Percentiles rank a stretch among this genome's conserved stretches.
phyloP scores from a whole-genome alignment of 139 green algal genomes.

The Coelastrella sp. region DNA sequence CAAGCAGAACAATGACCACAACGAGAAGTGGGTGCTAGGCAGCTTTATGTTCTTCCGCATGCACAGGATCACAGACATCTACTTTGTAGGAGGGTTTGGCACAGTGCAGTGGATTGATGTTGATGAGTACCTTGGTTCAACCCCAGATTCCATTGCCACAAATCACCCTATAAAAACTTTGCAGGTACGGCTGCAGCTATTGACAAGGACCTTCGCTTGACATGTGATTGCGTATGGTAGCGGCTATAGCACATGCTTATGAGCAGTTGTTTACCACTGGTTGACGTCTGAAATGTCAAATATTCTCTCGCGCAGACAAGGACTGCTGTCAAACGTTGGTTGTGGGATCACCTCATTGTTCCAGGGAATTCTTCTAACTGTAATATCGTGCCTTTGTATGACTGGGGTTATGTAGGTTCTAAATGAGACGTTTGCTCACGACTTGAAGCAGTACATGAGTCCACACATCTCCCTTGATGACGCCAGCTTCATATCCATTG shows the following conservation, averaged over 20 bases:
- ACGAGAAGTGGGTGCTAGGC: conserved; percentile 78
- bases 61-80: conserved; percentile 97
- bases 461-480: conserved; percentile 60
- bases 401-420: no score
- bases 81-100: conserved; percentile 98
- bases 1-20: conserved; percentile 81
- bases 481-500: conserved; percentile 93
- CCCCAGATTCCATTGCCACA: conserved; percentile 83
- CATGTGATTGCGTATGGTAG: no score
- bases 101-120: conserved; percentile 92
- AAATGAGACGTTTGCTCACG: conserved; percentile 71
- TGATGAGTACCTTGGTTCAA: conserved; percentile 81
- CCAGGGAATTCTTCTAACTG: no score
- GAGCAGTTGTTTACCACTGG: no score
- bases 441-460: conserved; percentile 69
- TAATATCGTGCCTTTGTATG: no score
- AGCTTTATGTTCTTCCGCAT: conserved; percentile 93
- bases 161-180: conserved; percentile 69
- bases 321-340: no score
- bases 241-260: no score
- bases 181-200: conserved; percentile 71
- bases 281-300: no score
- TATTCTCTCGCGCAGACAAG: no score
- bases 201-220: no score
- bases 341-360: no score